These are phyloP conservation scores for Pyrenula massariospora DNA, from an alignment of 495 filamentous ascomycete species.

Conservation along the genomic window DNA sequence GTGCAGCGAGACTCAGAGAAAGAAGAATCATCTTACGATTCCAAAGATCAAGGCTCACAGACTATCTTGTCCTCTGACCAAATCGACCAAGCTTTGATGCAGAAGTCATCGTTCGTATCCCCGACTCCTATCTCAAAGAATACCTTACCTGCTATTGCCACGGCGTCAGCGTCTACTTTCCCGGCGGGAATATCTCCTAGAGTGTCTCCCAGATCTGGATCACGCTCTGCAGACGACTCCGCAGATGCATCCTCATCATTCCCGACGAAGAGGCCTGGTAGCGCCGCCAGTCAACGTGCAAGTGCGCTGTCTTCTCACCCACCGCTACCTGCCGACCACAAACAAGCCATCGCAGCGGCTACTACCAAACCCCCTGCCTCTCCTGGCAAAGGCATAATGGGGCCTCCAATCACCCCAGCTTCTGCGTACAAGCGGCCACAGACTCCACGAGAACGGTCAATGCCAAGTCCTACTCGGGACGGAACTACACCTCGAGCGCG, in stretches of 20 bases:
- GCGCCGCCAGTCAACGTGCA: conserved; percentile 50
- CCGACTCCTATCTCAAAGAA: conserved; percentile 14
- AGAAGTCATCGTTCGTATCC: conserved; percentile 13
- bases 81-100: conserved; percentile 54
- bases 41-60: conserved; percentile 46
- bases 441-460: conserved; percentile 47
- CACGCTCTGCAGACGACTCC: conserved; percentile 24
- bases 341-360: conserved; percentile 73
- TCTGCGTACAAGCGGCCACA: conserved; percentile 64
- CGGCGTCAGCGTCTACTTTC: conserved; percentile 6
- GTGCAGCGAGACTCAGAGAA: background rate
- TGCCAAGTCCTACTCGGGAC: conserved; percentile 23
- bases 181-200: conserved; percentile 17
- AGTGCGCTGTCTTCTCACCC: conserved; percentile 40
- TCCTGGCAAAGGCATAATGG: conserved; percentile 54
- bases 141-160: conserved; percentile 13
- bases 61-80: conserved; percentile 61
- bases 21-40: background rate
- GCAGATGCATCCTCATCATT: conserved; percentile 18
- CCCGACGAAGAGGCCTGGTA: conserved; percentile 48
- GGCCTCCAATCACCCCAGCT: conserved; percentile 72
- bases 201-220: conserved; percentile 25
- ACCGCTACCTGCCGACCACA: conserved; percentile 72
- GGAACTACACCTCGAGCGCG: conserved; percentile 45
- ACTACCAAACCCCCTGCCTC: conserved; percentile 22